Base-by-base conservation (phyloP, 768 basidiomycete genomes). In the Pisolithus orientalis region DNA sequence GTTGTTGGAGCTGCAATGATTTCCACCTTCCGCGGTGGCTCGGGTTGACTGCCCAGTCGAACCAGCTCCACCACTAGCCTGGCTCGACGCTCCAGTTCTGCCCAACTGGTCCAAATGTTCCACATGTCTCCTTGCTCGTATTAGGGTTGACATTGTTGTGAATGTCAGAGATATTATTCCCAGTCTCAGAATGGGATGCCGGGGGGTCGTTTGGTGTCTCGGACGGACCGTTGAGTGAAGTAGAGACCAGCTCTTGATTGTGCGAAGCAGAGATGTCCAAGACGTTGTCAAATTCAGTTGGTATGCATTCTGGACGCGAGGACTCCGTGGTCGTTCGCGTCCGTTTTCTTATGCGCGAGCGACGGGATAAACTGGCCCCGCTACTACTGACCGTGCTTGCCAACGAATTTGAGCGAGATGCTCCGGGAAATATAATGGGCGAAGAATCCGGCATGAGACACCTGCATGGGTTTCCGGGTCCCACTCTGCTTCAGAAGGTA, bases 321-420 rank as follows among this genome's bases (percentile, higher is more conserved):
- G 49, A 55, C 51, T 44, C 68, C 63, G 75, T 78, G 50, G 78
- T 67, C 24, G 82, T 80, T 62, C 65, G 73, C 48, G 79, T 80
- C 66, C 82, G 79, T 55, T 76, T 70, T 61, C 80, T 72, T 42
- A 74, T 77, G 54, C 67, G 65, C 25, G 68, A 68, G 44, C 79
- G 76, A 56, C 82, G 79, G 32, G 74, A 63, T 44, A 84, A 76
- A 59, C 76, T 77, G 27, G 72, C 67, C 4, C 71, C 73, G 59
- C 79, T 82, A 50, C 67, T 71, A 53, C 75, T 68, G 64, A 77
- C 78, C 17, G 77, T 67, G 53, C 69, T 70, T 5, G 69, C 64
- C 39, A 55, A 54, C 1, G 67, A 68, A 38, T 68, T 68, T 32
- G 67, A 68, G 58, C 68, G 67, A 16, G 68, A 66, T 1, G 68